Base-by-base conservation (phyloP, 208 protist genomes). In the Trypanosoma lewisi region DNA sequence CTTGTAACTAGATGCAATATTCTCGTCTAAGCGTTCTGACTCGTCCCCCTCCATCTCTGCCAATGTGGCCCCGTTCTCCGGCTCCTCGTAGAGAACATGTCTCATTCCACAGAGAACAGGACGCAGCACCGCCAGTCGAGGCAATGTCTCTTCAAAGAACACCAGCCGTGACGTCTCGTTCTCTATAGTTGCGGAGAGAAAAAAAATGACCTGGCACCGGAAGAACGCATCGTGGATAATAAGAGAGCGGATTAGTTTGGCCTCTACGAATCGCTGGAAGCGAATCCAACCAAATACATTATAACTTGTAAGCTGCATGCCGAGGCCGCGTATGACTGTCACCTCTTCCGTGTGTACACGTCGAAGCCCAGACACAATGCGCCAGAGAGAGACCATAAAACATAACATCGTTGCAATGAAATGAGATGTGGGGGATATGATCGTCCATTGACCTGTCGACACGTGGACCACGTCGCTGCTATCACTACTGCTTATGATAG, bases 171-270 rank as follows among this genome's bases (percentile, higher is more conserved):
- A 30, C 14, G 79, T 33, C 17, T 78, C 44, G 64, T 90, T 90
- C 57, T 93, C 86, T 6, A 95, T 69, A 14, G 83, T 85, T 4
- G 80, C 81, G 44, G 86, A 90, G 19, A 95, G 77, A 55, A 85
- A 93, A 34, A 93, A 93, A 0, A 95, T 86, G 11, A 75, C 83
- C 63, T 86, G 83, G 42, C 85, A 87, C 25, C 89, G 78, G 44
- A 82, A 89, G 59, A 87, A 95, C 4, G 84, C 71, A 50, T 95
- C 89, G 65, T 95, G 86, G 42, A 95, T 87, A 39, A 93, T 75
- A 11, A 95, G 57, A 2, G 71, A 78, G 27, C 83, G 82, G 41
- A 95, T 73, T 53, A 91, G 73, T 37, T 77, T 73, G 19, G 82
- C 33, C 28, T 93, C 86, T 6, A 95, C 41, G 54, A 95, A 93